Evolutionary conservation across 805 yeast genomes (phyloP).

Genomic region (Suhomyces sp.): DNA sequence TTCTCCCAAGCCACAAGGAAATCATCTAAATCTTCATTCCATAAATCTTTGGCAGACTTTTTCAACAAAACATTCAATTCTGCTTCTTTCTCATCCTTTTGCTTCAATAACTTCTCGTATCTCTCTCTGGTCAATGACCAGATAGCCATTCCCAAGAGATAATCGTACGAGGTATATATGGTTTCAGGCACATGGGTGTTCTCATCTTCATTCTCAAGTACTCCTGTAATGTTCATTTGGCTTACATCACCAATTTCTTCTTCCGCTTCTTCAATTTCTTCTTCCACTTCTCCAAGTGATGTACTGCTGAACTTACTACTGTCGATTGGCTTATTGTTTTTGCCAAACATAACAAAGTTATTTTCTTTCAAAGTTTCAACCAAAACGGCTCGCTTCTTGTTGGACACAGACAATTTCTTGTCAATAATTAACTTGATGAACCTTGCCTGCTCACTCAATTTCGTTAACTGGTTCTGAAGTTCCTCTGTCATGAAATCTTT

Average conservation of each 20-base stretch:
- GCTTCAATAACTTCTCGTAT: constrained; percentile 73
- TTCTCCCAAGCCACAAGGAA: constrained; percentile 65
- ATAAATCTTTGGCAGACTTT: constrained; percentile 78
- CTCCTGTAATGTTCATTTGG: constrained; percentile 18
- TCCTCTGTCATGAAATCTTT: constrained; percentile 74
- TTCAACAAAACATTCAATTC: constrained; percentile 66
- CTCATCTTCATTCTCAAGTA: constrained; percentile 20
- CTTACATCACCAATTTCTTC: constrained; percentile 39
- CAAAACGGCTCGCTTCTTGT: constrained; percentile 65
- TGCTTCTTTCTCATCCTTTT: constrained; percentile 66
- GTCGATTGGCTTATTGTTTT: constrained; percentile 57
- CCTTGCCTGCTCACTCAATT: constrained; percentile 77
- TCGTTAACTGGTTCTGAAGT: constrained; percentile 71
- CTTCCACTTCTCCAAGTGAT: constrained; percentile 26
- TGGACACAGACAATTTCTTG: constrained; percentile 62
- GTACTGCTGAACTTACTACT: constrained; percentile 33
- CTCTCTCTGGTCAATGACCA: constrained; percentile 92
- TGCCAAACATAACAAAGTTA: constrained; percentile 75
- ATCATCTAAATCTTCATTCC: constrained; percentile 79
- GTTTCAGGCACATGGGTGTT: constrained; percentile 50
- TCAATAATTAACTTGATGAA: constrained; percentile 90
- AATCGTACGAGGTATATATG: constrained; percentile 70
- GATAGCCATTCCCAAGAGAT: constrained; percentile 85
- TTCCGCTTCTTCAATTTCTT: constrained; percentile 36
- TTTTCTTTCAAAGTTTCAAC: constrained; percentile 58